phyloP scores from a whole-genome alignment of 805 yeast species.

The Dipodascopsis uninucleata region DNA sequence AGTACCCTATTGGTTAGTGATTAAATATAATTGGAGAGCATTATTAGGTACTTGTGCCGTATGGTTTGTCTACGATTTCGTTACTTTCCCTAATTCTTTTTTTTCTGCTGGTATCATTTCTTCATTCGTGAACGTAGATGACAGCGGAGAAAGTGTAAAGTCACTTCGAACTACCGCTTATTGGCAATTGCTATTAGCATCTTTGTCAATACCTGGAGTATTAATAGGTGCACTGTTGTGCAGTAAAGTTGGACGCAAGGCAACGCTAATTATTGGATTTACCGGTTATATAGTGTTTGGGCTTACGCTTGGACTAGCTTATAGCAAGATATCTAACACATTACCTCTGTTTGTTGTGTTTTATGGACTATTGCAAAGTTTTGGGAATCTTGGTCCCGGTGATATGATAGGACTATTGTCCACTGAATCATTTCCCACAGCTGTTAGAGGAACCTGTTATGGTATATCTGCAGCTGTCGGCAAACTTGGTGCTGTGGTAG shows the following conservation, averaged over 20 bases:
- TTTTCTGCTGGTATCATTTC: conserved; percentile 61
- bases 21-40: conserved; percentile 66
- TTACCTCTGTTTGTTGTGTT: conserved; percentile 63
- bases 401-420: conserved; percentile 65
- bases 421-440: conserved; percentile 70
- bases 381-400: conserved; percentile 79
- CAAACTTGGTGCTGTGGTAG: conserved; percentile 81
- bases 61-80: conserved; percentile 80
- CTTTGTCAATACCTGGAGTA: conserved; percentile 70
- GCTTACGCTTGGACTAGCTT: conserved; percentile 44
- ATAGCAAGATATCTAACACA: conserved; percentile 52
- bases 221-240: conserved; percentile 63
- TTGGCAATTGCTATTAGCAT: conserved; percentile 65
- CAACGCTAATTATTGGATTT: conserved; percentile 69
- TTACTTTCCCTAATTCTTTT: conserved; percentile 74
- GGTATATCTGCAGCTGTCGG: conserved; percentile 78
- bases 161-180: conserved; percentile 59
- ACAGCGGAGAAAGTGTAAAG: conserved; percentile 31
- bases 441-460: conserved; percentile 70
- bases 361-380: conserved; percentile 67
- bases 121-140: conserved; percentile 48
- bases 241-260: conserved; percentile 66
- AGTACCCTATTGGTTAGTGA: conserved; percentile 57
- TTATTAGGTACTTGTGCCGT: conserved; percentile 67
- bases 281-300: conserved; percentile 62